A percentile compares a stretch with the other conserved stretches of the same genome.
Evolutionary conservation across 768 basidiomycete species (phyloP).

Genomic region (Naganishia vaughanmartiniae): DNA sequence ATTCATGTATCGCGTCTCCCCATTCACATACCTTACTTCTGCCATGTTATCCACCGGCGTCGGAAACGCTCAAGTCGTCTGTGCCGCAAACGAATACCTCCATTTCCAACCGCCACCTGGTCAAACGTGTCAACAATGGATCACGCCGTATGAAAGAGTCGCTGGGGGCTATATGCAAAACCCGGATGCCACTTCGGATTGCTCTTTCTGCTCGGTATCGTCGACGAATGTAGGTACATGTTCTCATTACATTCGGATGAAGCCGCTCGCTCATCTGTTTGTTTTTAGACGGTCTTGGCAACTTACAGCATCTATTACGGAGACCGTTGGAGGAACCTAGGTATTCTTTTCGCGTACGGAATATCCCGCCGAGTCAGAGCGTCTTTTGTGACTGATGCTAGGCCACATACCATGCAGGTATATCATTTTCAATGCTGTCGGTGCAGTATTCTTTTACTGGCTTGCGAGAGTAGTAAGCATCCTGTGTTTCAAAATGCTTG

Average conservation of each 20-base stretch:
- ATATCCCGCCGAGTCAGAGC: neutral
- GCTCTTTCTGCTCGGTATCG: slow-evolving; percentile 17
- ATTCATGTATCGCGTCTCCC: slow-evolving; percentile 50
- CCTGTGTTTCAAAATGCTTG: too few relatives aligned
- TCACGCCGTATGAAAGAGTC: neutral
- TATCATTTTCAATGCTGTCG: slow-evolving; percentile 44
- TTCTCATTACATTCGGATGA: neutral
- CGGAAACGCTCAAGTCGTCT: slow-evolving; percentile 55
- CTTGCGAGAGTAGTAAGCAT: slow-evolving; percentile 28
- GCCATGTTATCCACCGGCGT: slow-evolving; percentile 26
- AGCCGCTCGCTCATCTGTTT: neutral
- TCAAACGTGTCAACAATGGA: slow-evolving; percentile 16
- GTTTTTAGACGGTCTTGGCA: slow-evolving; percentile 1
- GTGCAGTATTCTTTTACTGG: slow-evolving; percentile 27
- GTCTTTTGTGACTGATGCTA: too few relatives aligned
- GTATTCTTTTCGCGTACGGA: neutral
- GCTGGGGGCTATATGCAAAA: slow-evolving; percentile 17
- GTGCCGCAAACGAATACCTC: slow-evolving; percentile 68
- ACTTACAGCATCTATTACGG: slow-evolving; percentile 3
- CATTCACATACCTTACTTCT: slow-evolving; percentile 51
- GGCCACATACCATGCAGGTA: slow-evolving; percentile 43
- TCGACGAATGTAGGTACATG: slow-evolving; percentile 1
- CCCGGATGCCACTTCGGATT: slow-evolving; percentile 1
- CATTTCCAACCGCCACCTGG: slow-evolving; percentile 65
- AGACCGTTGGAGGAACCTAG: slow-evolving; percentile 2